Percentiles rank a stretch among this genome's conserved stretches.
phyloP scores from a whole-genome alignment of 2,329 filamentous ascomycete species.

The Ilyonectria robusta region DNA sequence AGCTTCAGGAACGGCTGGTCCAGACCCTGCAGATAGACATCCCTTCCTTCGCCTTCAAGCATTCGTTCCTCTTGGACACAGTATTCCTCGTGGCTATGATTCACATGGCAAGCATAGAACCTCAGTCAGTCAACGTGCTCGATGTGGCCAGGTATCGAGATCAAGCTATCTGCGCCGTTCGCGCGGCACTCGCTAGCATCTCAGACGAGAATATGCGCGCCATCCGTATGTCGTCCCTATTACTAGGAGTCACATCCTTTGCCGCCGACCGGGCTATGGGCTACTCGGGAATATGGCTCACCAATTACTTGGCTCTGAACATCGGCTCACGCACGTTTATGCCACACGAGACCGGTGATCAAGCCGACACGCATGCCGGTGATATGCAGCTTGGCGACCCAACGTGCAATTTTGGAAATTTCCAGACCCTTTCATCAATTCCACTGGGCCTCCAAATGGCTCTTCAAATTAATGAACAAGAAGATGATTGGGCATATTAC shows the following conservation, averaged over 20 bases:
- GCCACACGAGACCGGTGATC: not conserved
- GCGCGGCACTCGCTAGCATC: not conserved
- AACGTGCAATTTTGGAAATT: not conserved
- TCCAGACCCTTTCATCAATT: not conserved
- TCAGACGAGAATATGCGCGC: slow-evolving; percentile 2
- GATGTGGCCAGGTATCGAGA: slow-evolving; percentile 1
- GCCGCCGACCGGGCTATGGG: slow-evolving; percentile 4
- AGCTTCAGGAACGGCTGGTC: not conserved
- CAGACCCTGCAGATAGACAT: slow-evolving; percentile 10
- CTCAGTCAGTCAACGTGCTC: not conserved
- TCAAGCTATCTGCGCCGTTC: slow-evolving; percentile 15
- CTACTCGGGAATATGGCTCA: slow-evolving; percentile 15
- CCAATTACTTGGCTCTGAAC: slow-evolving; percentile 9
- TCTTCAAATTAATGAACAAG: not conserved
- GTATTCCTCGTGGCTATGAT: slow-evolving; percentile 15
- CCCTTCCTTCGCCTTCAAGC: slow-evolving; percentile 9
- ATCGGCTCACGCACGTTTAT: slow-evolving; percentile 3
- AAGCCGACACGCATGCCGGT: not conserved
- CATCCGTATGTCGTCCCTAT: slow-evolving; percentile 5
- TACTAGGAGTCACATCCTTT: slow-evolving; percentile 1
- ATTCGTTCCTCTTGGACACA: slow-evolving; percentile 6
- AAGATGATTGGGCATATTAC: not conserved
- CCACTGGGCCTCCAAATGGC: not conserved
- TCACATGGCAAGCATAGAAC: not conserved
- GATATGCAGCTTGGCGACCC: not conserved